These are phyloP conservation scores for Talaromyces sp. DNA, from an alignment of 2,329 filamentous ascomycete species.

Conservation along the genomic window DNA sequence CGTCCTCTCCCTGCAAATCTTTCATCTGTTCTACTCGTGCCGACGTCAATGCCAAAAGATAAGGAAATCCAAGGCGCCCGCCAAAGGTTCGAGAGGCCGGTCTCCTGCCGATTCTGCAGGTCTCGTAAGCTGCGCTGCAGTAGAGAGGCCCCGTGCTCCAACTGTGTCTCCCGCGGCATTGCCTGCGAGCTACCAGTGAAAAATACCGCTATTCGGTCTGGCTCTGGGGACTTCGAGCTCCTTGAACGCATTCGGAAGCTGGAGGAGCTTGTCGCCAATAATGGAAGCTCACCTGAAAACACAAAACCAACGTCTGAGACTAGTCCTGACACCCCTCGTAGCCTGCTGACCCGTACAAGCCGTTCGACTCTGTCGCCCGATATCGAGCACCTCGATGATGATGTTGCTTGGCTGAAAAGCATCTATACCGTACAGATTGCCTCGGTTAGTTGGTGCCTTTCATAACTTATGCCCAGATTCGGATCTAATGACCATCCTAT, in stretches of 20 bases:
- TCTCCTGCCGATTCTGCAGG: conserved; percentile 2
- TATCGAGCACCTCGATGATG: neutral
- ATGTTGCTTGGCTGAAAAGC: neutral
- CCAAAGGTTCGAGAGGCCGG: neutral
- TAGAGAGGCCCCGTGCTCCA: neutral
- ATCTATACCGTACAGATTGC: neutral
- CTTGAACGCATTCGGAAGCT: neutral
- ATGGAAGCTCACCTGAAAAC: too few relatives aligned
- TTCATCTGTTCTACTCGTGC: too few relatives aligned
- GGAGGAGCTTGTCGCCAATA: neutral
- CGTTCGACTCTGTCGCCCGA: neutral
- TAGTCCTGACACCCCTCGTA: neutral
- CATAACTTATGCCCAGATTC: neutral
- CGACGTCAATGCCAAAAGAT: neutral
- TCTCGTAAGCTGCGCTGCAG: neutral
- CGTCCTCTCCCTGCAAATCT: neutral
- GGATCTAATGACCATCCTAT: neutral
- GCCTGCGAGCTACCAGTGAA: neutral
- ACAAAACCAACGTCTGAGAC: neutral
- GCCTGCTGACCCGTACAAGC: neutral
- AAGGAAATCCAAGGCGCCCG: neutral
- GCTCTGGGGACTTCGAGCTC: neutral
- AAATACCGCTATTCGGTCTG: neutral
- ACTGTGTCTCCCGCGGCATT: neutral
- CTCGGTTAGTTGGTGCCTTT: neutral